Evolutionary conservation across 139 green algal species (phyloP).

Genomic region (Zygnema cylindricum): DNA sequence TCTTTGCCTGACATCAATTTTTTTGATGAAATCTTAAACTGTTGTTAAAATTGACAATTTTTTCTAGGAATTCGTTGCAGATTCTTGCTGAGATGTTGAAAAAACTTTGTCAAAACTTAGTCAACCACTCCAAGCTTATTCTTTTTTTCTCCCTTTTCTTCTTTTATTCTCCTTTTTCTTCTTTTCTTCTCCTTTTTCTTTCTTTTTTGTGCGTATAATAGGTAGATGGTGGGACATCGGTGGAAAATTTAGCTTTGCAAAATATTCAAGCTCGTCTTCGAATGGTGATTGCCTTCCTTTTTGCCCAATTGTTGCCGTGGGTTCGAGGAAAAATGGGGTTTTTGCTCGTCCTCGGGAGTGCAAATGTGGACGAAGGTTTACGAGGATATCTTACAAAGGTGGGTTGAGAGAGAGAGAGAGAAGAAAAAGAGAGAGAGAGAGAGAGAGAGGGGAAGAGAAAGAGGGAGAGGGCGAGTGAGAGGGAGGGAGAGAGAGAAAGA

Average conservation of each 20-base stretch:
- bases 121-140: neutral
- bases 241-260: constrained; percentile 95
- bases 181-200: neutral
- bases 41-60: no score
- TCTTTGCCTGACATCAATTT: no score
- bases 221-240: constrained; percentile 77
- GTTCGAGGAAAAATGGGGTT: constrained; percentile 73
- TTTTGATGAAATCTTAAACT: no score
- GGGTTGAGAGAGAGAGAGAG: no score
- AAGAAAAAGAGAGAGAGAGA: no score
- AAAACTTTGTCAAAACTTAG: neutral
- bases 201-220: neutral
- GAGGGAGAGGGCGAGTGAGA: no score
- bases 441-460: no score
- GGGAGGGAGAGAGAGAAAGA: no score
- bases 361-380: constrained; percentile 97
- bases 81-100: no score
- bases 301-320: constrained; percentile 63
- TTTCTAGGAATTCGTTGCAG: no score
- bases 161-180: neutral
- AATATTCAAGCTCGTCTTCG: constrained; percentile 91
- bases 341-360: constrained; percentile 90
- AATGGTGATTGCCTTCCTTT: constrained; percentile 94
- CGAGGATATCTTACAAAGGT: constrained; percentile 69
- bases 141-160: neutral